Evolutionary conservation across 1,139 yeast species (phyloP), one percentile per base, ranked within the genome.

Genomic region (Suzukiozyma palmioleophila): DNA sequence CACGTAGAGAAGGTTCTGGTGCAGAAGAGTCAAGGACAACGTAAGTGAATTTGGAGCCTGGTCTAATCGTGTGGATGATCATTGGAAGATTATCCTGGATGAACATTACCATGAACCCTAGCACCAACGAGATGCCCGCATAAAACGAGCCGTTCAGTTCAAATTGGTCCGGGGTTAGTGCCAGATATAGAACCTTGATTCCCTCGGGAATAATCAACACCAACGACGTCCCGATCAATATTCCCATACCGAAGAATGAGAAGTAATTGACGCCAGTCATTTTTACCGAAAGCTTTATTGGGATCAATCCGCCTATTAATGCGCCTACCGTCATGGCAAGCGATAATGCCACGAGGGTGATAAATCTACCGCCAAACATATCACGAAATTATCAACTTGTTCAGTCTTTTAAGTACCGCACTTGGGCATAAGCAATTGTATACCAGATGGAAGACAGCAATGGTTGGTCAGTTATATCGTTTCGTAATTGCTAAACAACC

Each of bases 131-230:
- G 5, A 59, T 31, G 2, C 73, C 73, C 26, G 62, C 38, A 32
- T 43, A 46, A 15, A 32, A 30, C 5, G 54, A 45, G 50, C 48
- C 52, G 14, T 13, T n/a, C 43, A 49, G 43, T 33, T 45, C 54
- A 47, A 43, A 50, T 29, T 50, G 39, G 41, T 54, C 36, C 3
- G 22, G 14, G n/a, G 24, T 15, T 39, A 47, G 43, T n/a, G 60
- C 55, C 10, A 57, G 52, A 39, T 63, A 66, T 39, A 77, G 54
- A 3, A 73, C 69, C 47, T 74, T 79, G 27, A 79, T 64, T 5
- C 89, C 89, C 56, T 84, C 92, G 0, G 92, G 92, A 14, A 84
- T 69, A 18, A 83, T 78, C 16, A 84, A 67, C n/a, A 79, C 68
- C 39, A 82, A 56, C 1, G 85, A 72, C 0, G 89, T 77, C 3